phyloP scores from a whole-genome alignment of 768 basidiomycete species.

The Kwoniella sp. region DNA sequence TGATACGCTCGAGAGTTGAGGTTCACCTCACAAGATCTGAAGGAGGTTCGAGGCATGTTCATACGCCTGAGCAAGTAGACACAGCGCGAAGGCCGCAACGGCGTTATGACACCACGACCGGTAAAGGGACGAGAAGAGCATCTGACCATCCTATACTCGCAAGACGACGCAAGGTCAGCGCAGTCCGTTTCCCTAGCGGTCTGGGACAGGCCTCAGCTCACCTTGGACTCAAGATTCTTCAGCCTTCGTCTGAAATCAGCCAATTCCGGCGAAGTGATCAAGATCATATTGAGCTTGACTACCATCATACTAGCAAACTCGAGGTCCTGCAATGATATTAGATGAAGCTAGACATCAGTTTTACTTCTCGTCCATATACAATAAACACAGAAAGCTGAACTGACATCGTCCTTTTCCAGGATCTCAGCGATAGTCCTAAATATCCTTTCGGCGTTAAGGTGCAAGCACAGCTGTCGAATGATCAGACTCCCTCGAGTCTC shows the following conservation, averaged over 20 bases:
- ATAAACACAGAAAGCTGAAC: constrained; percentile 28
- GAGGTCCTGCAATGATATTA: constrained; percentile 66
- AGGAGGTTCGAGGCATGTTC: constrained; percentile 96
- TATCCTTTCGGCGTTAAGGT: constrained; percentile 91
- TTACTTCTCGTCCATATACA: not conserved
- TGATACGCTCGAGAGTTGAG: no score
- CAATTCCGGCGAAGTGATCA: constrained; percentile 95
- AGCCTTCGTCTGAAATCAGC: constrained; percentile 88
- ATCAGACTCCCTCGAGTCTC: constrained; percentile 93
- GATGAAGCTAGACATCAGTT: not conserved
- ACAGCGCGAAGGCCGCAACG: constrained; percentile 92
- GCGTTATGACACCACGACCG: constrained; percentile 99
- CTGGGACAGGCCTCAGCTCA: constrained; percentile 56
- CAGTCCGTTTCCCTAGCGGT: not conserved
- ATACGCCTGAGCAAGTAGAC: constrained; percentile 94
- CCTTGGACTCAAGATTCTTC: constrained; percentile 89
- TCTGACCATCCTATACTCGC: constrained; percentile 86
- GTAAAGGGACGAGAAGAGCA: constrained; percentile 88
- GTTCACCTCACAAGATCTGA: constrained; percentile 76
- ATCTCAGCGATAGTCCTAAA: constrained; percentile 96
- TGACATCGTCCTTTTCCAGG: constrained; percentile 93
- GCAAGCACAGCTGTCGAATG: constrained; percentile 88
- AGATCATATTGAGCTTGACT: constrained; percentile 92
- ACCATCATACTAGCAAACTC: constrained; percentile 98
- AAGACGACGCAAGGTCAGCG: not conserved